Evolutionary conservation across 148 eudicot species (phyloP).

Genomic region (Chenopodium formosanum): DNA sequence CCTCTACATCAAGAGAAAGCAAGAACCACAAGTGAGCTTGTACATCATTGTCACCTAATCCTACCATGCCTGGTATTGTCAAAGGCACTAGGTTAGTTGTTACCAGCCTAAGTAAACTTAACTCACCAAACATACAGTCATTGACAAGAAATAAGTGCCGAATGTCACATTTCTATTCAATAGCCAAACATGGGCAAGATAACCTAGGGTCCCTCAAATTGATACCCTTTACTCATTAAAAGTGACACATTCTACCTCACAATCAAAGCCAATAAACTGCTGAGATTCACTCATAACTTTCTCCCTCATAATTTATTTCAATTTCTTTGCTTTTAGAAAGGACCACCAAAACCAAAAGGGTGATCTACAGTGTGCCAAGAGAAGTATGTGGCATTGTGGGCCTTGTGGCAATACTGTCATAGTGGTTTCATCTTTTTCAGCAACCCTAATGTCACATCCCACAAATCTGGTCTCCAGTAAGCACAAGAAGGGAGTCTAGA

Average conservation of each 20-base stretch:
- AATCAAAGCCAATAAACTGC: neutral
- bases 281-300: neutral
- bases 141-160: neutral
- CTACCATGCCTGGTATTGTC: neutral
- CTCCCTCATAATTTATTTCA: neutral
- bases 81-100: neutral
- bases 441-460: neutral
- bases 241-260: neutral
- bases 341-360: neutral
- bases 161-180: no score
- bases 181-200: neutral
- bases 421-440: neutral
- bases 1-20: neutral
- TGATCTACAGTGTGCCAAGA: neutral
- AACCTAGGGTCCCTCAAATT: neutral
- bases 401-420: neutral
- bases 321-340: neutral
- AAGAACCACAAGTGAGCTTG: neutral
- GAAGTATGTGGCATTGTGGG: neutral
- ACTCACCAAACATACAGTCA: no score
- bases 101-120: neutral
- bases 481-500: neutral
- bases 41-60: neutral
- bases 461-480: neutral
- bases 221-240: neutral